These are phyloP conservation scores for Pichia sp. DNA, from an alignment of 1,139 yeast species.

Conservation along the genomic window DNA sequence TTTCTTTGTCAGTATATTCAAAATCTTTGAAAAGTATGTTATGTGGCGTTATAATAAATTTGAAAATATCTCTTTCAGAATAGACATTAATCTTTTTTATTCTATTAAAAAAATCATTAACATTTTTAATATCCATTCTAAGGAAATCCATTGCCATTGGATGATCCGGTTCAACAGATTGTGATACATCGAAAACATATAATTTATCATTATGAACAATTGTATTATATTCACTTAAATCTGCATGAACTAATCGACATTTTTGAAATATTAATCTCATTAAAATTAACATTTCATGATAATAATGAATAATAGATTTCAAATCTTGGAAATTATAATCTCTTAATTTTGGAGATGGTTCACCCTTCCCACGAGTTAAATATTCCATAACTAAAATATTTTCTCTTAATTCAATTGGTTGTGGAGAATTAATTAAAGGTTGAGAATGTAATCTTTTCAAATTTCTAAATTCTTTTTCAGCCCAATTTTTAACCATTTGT, in stretches of 20 bases:
- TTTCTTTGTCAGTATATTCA: slow-evolving; percentile 9
- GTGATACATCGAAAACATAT: slow-evolving; percentile 94
- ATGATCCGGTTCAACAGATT: slow-evolving; percentile 96
- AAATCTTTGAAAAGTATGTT: slow-evolving; percentile 12
- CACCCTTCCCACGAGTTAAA: slow-evolving; percentile 53
- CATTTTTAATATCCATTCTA: slow-evolving; percentile 95
- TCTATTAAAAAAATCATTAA: slow-evolving; percentile 75
- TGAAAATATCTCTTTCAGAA: slow-evolving; percentile 76
- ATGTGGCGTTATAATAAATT: slow-evolving; percentile 51
- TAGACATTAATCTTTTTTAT: slow-evolving; percentile 68
- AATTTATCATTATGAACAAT: slow-evolving; percentile 77
- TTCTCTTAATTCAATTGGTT: slow-evolving; percentile 79
- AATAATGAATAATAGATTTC: slow-evolving; percentile 61
- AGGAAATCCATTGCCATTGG: slow-evolving; percentile 93
- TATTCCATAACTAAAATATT: slow-evolving; percentile 97
- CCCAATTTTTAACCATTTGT: slow-evolving; percentile 98
- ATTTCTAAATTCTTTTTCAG: slow-evolving; percentile 94
- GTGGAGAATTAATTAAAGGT: slow-evolving; percentile 85
- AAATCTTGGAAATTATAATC: slow-evolving; percentile 68
- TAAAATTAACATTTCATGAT: slow-evolving; percentile 73
- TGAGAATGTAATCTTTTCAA: slow-evolving; percentile 64
- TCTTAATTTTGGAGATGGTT: slow-evolving; percentile 81
- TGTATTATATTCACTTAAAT: slow-evolving; percentile 89
- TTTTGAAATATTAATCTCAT: slow-evolving; percentile 84
- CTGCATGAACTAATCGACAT: slow-evolving; percentile 93